Evolutionary conservation across 2,329 filamentous ascomycete species (phyloP), one percentile per base, ranked within the genome.

Genomic region (Albifimbria verrucaria): DNA sequence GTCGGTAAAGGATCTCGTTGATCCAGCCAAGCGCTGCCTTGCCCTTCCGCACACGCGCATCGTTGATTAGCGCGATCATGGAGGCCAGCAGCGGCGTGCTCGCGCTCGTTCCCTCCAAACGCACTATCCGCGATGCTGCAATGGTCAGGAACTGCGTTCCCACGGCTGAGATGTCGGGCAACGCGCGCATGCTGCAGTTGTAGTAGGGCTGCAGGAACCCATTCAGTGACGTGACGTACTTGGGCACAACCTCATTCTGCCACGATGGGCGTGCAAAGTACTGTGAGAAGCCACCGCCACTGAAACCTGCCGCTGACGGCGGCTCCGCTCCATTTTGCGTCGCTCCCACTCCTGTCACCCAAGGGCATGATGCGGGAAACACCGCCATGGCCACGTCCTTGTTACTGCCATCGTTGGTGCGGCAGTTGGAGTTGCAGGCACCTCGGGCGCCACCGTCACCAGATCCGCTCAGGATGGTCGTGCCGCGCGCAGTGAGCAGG

Each of bases 291-390:
- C 80, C 80, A 7, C 80, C 78, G 3, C 73, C 70, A 50, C 74
- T 79, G 61, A 75, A 78, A n/a, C 58, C 59, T 2, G 78, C 72
- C 2, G 71, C 78, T 2, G 59, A 63, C 11, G 77, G 71, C 1
- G 73, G 73, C 4, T 68, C 63, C 3, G 59, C 58, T 2, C 58
- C 58, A 57, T 71, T 71, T 39, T 55, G 62, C 1, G 83, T 85
- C 2, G 81, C 86, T 7, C 87, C 87, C 1, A 90, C 80, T 2
- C 78, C 72, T 0, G 87, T 90, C 7, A 89, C 80, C 65, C 82
- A 90, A 0, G 86, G 87, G 59, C 87, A 90, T 0, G 80, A 79
- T 0, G 79, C 80, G 0, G 87, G 87, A 68, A 89, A 90, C 5
- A 77, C 78, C 1, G 85, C 77, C 25, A 83, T 72, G 62, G 86